Percentiles rank a stretch among this genome's conserved stretches.
phyloP scores from a whole-genome alignment of 2,329 filamentous ascomycete genomes.

The Xylariaceae sp. region DNA sequence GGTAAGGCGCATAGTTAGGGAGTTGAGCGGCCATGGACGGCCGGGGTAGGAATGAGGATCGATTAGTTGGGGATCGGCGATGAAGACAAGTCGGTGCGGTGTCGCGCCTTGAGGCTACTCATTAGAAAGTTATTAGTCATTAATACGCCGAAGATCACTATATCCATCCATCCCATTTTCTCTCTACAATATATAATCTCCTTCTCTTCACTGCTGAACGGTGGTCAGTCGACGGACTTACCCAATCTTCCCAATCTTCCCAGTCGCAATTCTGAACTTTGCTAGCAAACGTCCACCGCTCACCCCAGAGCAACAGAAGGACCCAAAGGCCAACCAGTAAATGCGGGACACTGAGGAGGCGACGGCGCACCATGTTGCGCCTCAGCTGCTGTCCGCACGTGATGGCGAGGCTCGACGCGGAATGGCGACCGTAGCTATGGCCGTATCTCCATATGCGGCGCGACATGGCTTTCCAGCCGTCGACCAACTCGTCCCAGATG shows the following conservation, averaged over 20 bases:
- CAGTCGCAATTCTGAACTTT: slow-evolving; percentile 71
- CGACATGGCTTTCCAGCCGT: slow-evolving; percentile 28
- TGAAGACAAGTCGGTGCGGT: slow-evolving; percentile 78
- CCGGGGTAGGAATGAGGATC: slow-evolving; percentile 94
- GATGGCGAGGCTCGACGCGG: slow-evolving; percentile 33
- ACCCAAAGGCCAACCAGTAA: slow-evolving; percentile 70
- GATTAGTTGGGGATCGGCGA: slow-evolving; percentile 88
- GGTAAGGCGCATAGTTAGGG: slow-evolving; percentile 59
- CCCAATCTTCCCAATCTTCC: slow-evolving; percentile 91
- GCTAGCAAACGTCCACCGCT: slow-evolving; percentile 70
- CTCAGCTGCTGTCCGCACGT: slow-evolving; percentile 34
- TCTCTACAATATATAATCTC: too few species aligned
- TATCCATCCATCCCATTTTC: neutral
- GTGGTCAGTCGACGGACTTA: slow-evolving; percentile 40
- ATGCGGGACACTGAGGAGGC: slow-evolving; percentile 61
- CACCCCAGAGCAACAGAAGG: slow-evolving; percentile 75
- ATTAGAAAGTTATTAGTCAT: slow-evolving; percentile 12
- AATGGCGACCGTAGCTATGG: slow-evolving; percentile 39
- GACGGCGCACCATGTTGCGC: slow-evolving; percentile 46
- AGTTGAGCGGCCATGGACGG: slow-evolving; percentile 58
- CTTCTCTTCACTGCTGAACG: neutral
- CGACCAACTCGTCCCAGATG: slow-evolving; percentile 37
- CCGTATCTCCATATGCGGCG: slow-evolving; percentile 41
- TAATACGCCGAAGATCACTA: slow-evolving; percentile 4
- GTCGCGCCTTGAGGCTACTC: slow-evolving; percentile 67